Base-by-base conservation (phyloP, 345 rosid species). In the Theobroma cacao region DNA sequence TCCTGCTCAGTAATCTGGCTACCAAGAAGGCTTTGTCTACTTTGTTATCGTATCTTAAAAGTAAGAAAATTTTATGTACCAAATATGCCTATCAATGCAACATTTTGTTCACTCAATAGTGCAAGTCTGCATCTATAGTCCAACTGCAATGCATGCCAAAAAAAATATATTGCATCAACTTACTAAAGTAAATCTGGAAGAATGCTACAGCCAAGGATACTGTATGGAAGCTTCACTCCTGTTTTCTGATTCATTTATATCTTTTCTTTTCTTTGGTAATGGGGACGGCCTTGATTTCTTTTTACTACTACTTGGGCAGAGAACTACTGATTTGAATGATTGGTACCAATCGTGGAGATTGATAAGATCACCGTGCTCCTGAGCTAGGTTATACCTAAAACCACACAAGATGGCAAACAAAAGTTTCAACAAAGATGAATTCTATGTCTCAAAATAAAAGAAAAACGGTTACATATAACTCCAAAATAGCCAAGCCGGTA, bases 301-400 rank as follows among this genome's bases (percentile, higher is more conserved):
- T 81, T 88, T 96, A 79, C 82, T 89, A 75, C 70, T 85, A 47
- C 66, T 78, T 17, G 83, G 69, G 65, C 82, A 71, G 77, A 80
- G 72, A 73, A 84, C 82, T 36, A 91, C 78, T 15, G 88, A 81
- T 82, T 94, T 96, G 84, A 94, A 96, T 64, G 97, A 90, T 78
- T 90, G 93, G 71, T 94, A 92, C 99, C 98, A 96, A 81, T 94
- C 99, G 68, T 94, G 93, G 34, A 96, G 88, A 83, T 96, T 96
- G 61, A 94, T 86, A 80, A 90, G 88, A 86, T 94, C 98, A 0
- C 95, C 94, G 71, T 96, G 98, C 86, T 94, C 98, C 84, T 91
- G 97, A 69, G 91, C 89, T 31, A 94, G 88, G 7, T 77, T 82
- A 80, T 92, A 94, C 94, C 99, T 96, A 80, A 63, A 81, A 68